Percentiles rank a stretch among this genome's conserved stretches.
These are phyloP conservation scores for Cruciata laevipes DNA, from an alignment of 257 asterid species.

Conservation along the genomic window DNA sequence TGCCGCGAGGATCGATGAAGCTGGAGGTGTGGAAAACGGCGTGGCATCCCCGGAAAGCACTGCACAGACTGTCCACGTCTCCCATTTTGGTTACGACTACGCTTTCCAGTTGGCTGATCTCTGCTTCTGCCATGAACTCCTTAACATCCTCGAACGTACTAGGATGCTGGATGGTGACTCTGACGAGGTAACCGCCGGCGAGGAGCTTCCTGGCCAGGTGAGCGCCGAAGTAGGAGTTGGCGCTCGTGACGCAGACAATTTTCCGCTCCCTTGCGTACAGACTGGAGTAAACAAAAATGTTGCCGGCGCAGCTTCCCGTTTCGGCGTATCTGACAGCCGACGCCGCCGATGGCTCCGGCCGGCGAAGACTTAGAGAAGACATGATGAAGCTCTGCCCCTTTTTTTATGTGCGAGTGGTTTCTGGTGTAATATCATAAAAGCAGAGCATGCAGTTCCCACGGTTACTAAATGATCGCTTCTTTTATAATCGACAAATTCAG, in stretches of 20 bases:
- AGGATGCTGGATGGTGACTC: slow-evolving; percentile 23
- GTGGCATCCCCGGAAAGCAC: slow-evolving; percentile 30
- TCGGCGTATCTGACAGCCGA: not conserved
- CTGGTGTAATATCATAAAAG: not conserved
- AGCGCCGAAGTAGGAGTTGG: slow-evolving; percentile 30
- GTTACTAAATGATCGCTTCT: not conserved
- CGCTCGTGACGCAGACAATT: slow-evolving; percentile 30
- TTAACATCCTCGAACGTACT: slow-evolving; percentile 27
- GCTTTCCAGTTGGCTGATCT: slow-evolving; percentile 24
- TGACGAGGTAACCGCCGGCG: slow-evolving; percentile 26
- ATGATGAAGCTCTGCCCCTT: not conserved
- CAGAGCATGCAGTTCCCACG: too few relatives aligned
- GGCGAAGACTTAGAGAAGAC: not conserved
- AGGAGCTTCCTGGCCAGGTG: slow-evolving; percentile 27
- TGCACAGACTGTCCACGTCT: slow-evolving; percentile 22
- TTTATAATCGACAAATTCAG: too few relatives aligned
- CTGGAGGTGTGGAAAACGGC: slow-evolving; percentile 33
- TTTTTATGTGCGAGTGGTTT: not conserved
- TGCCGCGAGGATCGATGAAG: slow-evolving; percentile 32
- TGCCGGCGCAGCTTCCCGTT: not conserved
- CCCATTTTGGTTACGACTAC: slow-evolving; percentile 25
- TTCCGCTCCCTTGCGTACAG: slow-evolving; percentile 18
- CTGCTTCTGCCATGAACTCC: slow-evolving; percentile 28
- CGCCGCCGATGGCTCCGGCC: not conserved
- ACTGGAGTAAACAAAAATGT: slow-evolving; percentile 4